A percentile compares a stretch with the other conserved stretches of the same genome.
Evolutionary conservation across 148 eudicot species (phyloP).

Genomic region (Rhododendron williamsianum): DNA sequence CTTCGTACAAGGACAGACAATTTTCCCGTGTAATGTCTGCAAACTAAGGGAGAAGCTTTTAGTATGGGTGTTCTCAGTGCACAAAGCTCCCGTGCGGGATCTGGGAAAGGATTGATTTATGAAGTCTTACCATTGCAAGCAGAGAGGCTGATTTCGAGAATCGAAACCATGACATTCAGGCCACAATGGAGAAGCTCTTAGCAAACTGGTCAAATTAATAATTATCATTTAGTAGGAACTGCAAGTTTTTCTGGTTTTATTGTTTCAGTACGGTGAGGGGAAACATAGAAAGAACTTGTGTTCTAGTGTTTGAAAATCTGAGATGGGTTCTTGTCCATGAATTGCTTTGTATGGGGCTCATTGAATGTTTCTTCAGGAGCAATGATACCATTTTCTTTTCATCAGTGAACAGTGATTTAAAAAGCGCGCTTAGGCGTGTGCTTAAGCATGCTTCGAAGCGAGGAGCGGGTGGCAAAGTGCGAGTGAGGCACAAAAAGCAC

Average conservation of each 20-base stretch:
- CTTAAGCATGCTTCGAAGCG: too few relatives aligned
- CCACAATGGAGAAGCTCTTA: neutral
- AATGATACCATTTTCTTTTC: neutral
- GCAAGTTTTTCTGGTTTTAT: neutral
- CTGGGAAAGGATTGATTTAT: too few relatives aligned
- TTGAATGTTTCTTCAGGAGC: neutral
- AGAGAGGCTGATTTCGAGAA: too few relatives aligned
- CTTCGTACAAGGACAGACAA: neutral
- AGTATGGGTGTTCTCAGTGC: too few relatives aligned
- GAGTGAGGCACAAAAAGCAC: too few relatives aligned
- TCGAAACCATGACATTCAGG: too few relatives aligned
- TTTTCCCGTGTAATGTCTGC: neutral
- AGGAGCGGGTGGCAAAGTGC: too few relatives aligned
- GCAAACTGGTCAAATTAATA: neutral
- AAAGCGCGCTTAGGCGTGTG: too few relatives aligned
- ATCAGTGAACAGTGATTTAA: neutral
- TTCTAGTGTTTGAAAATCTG: neutral
- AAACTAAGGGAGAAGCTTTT: neutral
- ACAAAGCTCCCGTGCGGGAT: too few relatives aligned
- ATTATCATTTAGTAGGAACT: neutral
- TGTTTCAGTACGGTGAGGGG: neutral
- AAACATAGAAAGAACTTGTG: neutral
- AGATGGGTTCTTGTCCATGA: neutral
- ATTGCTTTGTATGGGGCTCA: neutral
- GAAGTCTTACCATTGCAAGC: too few relatives aligned